These are phyloP conservation scores for Gorgonomyces haynaldii DNA, from an alignment of 192 early-diverging fungal species.

Conservation along the genomic window DNA sequence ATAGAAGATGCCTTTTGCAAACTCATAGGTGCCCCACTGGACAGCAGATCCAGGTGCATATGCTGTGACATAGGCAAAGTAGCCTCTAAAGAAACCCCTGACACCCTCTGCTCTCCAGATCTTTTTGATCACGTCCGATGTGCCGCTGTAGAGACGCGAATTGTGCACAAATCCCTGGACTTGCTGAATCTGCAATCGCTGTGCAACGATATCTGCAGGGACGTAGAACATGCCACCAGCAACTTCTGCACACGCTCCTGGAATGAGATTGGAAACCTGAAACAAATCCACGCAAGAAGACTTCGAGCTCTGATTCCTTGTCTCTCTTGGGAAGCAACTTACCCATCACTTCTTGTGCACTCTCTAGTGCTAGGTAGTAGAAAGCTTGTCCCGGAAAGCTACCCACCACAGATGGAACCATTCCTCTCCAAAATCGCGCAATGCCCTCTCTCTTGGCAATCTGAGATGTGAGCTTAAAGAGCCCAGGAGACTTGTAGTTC, in stretches of 20 bases:
- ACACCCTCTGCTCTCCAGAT: constrained; percentile 20
- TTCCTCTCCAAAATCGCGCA: constrained; percentile 22
- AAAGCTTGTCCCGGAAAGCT: constrained; percentile 36
- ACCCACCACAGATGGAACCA: constrained; percentile 24
- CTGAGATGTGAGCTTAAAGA: not conserved
- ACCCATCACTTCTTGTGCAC: constrained; percentile 20
- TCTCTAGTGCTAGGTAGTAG: constrained; percentile 35
- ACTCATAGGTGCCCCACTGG: constrained; percentile 39
- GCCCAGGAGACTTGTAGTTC: not conserved
- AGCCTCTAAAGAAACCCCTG: constrained; percentile 32
- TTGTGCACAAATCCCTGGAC: constrained; percentile 29
- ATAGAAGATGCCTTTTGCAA: constrained; percentile 18
- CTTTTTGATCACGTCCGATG: constrained; percentile 18
- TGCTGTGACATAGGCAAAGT: constrained; percentile 26
- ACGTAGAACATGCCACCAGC: constrained; percentile 26
- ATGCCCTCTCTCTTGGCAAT: not conserved
- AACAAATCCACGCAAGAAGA: constrained; percentile 29
- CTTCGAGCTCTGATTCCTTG: not conserved
- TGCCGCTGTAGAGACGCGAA: constrained; percentile 18
- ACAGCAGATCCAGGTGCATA: constrained; percentile 35
- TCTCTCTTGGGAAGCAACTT: not conserved
- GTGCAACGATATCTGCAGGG: constrained; percentile 39
- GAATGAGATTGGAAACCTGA: no score
- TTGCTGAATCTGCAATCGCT: constrained; percentile 35
- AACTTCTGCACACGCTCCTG: constrained; percentile 13